Base-by-base conservation (phyloP, 441 rosid genomes). In the Capsella rubella region DNA sequence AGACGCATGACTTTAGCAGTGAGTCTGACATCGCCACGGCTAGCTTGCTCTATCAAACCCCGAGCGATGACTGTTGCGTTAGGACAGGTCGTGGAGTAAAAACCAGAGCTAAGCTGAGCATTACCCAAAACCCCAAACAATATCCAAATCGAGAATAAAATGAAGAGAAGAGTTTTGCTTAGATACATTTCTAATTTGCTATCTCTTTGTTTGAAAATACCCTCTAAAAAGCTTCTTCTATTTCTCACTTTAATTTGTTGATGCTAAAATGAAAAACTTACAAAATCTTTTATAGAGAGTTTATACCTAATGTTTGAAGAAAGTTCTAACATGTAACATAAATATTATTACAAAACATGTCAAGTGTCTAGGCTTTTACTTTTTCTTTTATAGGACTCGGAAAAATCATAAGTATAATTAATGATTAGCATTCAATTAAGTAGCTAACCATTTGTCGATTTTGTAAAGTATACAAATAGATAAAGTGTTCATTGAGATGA, bases 1-100 rank as follows among this genome's bases (percentile, higher is more conserved):
- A 92, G 92, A 37, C 95, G 88, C 45, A 85, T 75, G 79, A 92
- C 73, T 53, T 95, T 89, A 69, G 92, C 95, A 0, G 89, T 89
- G 85, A 93, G 87, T 61, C 90, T 57, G 62, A 87, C 86, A 69
- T 82, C 76, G 29, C 8, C 76, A 28, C 93, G 78, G 31, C 87
- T 89, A 8, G 82, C 79, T 67, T 72, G 81, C 29, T 68, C 72
- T 32, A 75, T 75, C 15, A 75, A 15, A 27, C 50, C 68, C 11
- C 78, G 50, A 67, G 78, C 49, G 27, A 75, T 75, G 53, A 8
- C 2, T 18, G 73, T 67, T 49, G 87, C 79, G 37, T 46, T 79
- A 5, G 97, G 93, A 43, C 97, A 93, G 1, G 89, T 72, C 18
- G 34, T 65, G 11, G 80, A 71, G 69, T 88, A 88, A 75, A 81